Evolutionary conservation across 2,329 filamentous ascomycete species (phyloP), one percentile per base, ranked within the genome.

Genomic region (Leptographium wingfieldii): DNA sequence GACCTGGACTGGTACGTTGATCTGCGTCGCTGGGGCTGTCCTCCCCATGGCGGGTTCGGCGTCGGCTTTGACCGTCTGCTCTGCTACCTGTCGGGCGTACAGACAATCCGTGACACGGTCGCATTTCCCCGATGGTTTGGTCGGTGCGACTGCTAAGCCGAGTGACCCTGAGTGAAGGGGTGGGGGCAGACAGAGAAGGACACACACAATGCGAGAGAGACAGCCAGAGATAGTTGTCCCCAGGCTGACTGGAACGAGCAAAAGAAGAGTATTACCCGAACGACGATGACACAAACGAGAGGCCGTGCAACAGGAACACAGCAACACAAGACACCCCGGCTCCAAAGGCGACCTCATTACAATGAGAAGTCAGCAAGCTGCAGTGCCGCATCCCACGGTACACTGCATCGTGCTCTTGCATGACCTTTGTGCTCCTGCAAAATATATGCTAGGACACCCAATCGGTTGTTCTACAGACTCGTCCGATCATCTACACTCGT

Each of bases 1-100:
- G 66, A 69, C 72, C 72, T 96, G 59, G 82, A 86, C 65, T 96
- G 92, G 92, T 96, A 96, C 70, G 77, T 90, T 29, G 91, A 96
- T 71, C 79, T 96, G 62, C 84, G 92, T 62, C 85, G 87, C 65
- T 96, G 90, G 82, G 92, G 92, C n/a, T 92, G 87, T 66, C 89
- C 90, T 60, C 90, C 90, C 43, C 92, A 96, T 68, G 92, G 92
- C 51, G 92, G 92, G 1, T 96, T 95, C 69, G 92, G 92, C 3
- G 72, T 96, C 60, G 92, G 92, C 10, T 95, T 95, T 69, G 92
- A 96, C 76, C 83, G 92, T 59, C 79, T 96, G 64, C 73, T 96
- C 66, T 86, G 87, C 68, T 96, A 95, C 73, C 77, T 96, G 59
- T 83, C 87, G 38, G 91, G 91, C 11, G 84, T 92, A 48, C 80